Evolutionary conservation across 129 eudicot genomes (phyloP).

Genomic region (Pseudognaphalium luteoalbum): DNA sequence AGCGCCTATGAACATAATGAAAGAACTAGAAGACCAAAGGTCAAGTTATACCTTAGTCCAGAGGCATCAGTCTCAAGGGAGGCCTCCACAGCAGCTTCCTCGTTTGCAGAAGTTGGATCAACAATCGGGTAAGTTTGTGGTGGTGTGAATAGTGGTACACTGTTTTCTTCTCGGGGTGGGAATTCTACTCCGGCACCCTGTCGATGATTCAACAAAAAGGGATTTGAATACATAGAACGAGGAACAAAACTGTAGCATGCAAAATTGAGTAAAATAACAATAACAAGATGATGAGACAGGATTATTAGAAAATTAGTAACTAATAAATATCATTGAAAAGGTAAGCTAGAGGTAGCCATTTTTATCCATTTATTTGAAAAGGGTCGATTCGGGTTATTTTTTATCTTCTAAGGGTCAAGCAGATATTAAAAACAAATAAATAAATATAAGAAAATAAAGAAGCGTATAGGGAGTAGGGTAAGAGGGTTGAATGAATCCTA

Average conservation of each 20-base stretch:
- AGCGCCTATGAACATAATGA: background rate
- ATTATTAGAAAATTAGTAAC: too few species aligned
- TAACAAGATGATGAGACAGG: background rate
- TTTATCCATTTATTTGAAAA: background rate
- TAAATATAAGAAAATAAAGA: too few species aligned
- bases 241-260: background rate
- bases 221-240: background rate
- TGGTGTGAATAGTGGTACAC: conserved; percentile 82
- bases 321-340: background rate
- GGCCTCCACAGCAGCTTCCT: conserved; percentile 75
- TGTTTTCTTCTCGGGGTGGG: conserved; percentile 82
- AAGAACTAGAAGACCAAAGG: background rate
- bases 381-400: background rate
- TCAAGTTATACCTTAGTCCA: conserved; percentile 58
- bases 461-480: too few species aligned
- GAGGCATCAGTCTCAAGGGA: conserved; percentile 70
- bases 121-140: conserved; percentile 80
- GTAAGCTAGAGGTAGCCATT: background rate
- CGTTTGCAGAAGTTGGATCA: conserved; percentile 44
- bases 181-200: conserved; percentile 81
- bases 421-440: too few species aligned
- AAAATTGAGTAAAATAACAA: background rate
- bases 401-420: background rate
- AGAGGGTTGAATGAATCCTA: background rate
- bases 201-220: background rate